Base-by-base conservation (phyloP, 345 rosid species). In the Chamaenerion angustifolium region DNA sequence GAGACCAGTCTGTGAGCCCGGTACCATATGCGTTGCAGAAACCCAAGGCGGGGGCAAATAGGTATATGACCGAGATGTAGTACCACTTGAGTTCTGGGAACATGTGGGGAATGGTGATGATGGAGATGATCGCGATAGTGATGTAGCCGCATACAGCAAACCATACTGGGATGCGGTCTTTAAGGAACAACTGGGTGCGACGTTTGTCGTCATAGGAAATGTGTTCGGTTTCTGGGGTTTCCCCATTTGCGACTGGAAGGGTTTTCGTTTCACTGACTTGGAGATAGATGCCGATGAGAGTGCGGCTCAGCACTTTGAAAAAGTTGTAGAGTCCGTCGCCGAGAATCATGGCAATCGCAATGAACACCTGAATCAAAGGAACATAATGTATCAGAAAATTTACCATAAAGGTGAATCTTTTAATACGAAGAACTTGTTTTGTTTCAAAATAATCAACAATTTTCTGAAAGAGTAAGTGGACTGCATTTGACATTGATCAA, bases 301-400 rank as follows among this genome's bases (percentile, higher is more conserved):
- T 62, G 35, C 56, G 31, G 17, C 60, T 37, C 45, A 62, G 50
- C 48, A 62, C 66, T 37, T 62, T 62, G 25, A 44, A 35, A 43
- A 62, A 62, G 60, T 62, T 62, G 66, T 62, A 62, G 12, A 62
- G 56, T 12, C 66, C 66, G n/a, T 62, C 66, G n/a, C 66, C 66
- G 13, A 62, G 52, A 43, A 62, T 62, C 48, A 6, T 23, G 46
- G 66, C 56, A 44, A 62, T 56, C 16, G 60, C 46, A 15, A 62
- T 49, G 45, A 62, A 62, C 40, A 62, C 61, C 60, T 62, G 35
- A 27, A 27, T 16, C 25, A 12, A 31, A 31, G 37, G 37, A 31
- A 5, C 37, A 31, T 3, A 4, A 31, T 31, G 27, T 23, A 23
- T 23, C 27, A 23, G 6, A 31, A 31, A 31, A 21, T 21, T 4